Conservation (phyloP, 108 stramenopile genomes). For the Nitzschia sp. region DNA sequence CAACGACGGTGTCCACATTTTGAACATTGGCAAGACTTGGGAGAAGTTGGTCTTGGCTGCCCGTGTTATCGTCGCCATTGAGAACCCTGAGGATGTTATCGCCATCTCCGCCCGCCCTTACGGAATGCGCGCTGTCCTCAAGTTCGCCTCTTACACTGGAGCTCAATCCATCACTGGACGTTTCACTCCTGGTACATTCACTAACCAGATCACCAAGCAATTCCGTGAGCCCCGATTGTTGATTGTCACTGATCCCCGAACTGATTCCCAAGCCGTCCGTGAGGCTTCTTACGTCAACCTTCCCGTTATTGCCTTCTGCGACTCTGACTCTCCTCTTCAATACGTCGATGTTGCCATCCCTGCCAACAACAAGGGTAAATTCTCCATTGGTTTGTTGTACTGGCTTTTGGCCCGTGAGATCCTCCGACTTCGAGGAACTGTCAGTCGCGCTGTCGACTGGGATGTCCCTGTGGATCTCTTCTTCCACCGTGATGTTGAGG, state of each 20-base stretch:
- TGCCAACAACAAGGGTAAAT: constrained; percentile 99
- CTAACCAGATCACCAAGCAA: constrained; percentile 99
- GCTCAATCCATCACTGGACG: constrained; percentile 96
- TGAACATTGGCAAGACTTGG: constrained; percentile 99
- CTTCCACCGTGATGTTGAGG: constrained; percentile 99
- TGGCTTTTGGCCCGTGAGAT: constrained; percentile 99
- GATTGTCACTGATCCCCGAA: constrained; percentile 98
- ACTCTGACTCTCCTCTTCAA: constrained; percentile 98
- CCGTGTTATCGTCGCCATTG: constrained; percentile 99
- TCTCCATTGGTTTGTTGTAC: constrained; percentile 98
- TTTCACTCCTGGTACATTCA: constrained; percentile 99
- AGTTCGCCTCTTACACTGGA: constrained; percentile 99
- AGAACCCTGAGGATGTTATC: constrained; percentile 99
- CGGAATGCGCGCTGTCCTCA: constrained; percentile 99
- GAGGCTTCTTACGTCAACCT: constrained; percentile 99
- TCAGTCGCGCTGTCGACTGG: constrained; percentile 89
- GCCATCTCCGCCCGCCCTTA: constrained; percentile 99
- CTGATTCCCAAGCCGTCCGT: constrained; percentile 94
- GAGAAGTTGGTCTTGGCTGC: constrained; percentile 99
- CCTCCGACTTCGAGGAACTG: constrained; percentile 94
- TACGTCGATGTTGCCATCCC: constrained; percentile 99
- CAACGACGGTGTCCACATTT: constrained; percentile 97
- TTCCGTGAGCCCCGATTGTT: constrained; percentile 99
- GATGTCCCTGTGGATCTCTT: constrained; percentile 99
- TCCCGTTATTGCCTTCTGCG: constrained; percentile 98